Evolutionary conservation across 805 yeast species (phyloP).

Genomic region (Pichia paraexigua): DNA sequence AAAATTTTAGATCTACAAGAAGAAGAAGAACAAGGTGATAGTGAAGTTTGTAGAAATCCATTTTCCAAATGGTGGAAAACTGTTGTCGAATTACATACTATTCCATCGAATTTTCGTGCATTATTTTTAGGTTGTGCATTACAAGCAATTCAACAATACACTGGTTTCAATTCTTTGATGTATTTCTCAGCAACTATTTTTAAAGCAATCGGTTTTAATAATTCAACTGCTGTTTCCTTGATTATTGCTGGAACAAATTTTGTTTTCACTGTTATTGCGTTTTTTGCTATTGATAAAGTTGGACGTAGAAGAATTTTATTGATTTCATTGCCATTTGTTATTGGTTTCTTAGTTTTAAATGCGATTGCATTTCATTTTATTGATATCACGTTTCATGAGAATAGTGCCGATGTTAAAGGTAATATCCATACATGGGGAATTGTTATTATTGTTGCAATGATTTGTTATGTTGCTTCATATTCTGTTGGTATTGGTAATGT

Average conservation of each 20-base stretch:
- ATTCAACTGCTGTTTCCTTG: slow-evolving; percentile 91
- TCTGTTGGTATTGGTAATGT: slow-evolving; percentile 95
- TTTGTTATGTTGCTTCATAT: slow-evolving; percentile 78
- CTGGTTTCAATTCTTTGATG: slow-evolving; percentile 95
- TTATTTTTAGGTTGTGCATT: slow-evolving; percentile 84
- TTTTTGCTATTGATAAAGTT: slow-evolving; percentile 75
- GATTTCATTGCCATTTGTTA: slow-evolving; percentile 81
- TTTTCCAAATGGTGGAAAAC: slow-evolving; percentile 50
- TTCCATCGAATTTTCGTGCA: slow-evolving; percentile 81
- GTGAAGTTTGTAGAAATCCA: slow-evolving; percentile 24
- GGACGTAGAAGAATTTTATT: slow-evolving; percentile 83
- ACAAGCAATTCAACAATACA: slow-evolving; percentile 94
- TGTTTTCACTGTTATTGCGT: slow-evolving; percentile 77
- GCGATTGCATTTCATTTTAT: slow-evolving; percentile 89
- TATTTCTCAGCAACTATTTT: slow-evolving; percentile 91
- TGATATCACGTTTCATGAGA: slow-evolving; percentile 49
- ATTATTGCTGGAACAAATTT: slow-evolving; percentile 93
- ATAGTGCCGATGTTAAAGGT: slow-evolving; percentile 33
- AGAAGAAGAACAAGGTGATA: slow-evolving; percentile 35
- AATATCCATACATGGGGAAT: slow-evolving; percentile 80
- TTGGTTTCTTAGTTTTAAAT: slow-evolving; percentile 63
- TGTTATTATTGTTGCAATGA: slow-evolving; percentile 78
- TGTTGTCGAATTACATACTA: slow-evolving; percentile 52
- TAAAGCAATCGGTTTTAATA: slow-evolving; percentile 78
- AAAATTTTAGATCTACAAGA: slow-evolving; percentile 60